Evolutionary conservation across 306 rosid species (phyloP), one percentile per base, ranked within the genome.

Genomic region (Cucurbita argyrosperma): DNA sequence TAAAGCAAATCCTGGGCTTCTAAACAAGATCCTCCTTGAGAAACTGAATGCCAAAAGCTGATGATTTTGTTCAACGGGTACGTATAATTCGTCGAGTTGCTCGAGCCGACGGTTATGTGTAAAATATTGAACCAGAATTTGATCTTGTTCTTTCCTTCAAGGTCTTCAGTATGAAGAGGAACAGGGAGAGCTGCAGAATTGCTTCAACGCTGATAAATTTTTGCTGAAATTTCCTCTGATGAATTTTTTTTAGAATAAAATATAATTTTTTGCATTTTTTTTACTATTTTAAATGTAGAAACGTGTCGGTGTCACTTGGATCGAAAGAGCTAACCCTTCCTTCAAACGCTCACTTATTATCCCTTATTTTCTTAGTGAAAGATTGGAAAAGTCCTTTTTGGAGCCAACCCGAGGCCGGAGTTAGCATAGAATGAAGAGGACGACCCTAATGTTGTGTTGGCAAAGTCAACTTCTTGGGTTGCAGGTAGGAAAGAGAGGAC

Each of bases 1-100:
- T 65, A 94, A 94, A 84, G 96, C 99, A 82, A 94, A 89, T 79
- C 97, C 99, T 0, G 88, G 88, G 76, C 80, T 94, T 55, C 81
- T 94, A 35, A 94, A 88, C 91, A 91, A 88, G 87, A 88, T 94
- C 72, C 97, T 94, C 55, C 64, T 86, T 73, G 91, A 89, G 79
- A 91, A 88, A 79, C 79, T 94, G 75, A 88, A 91, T 60, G 85
- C 91, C 57, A 60, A 84, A 82, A 89, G 87, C 85, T 94, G 86
- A 88, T 37, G 74, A 11, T 72, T 53, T 53, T 6, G 26, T 52
- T 37, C 35, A 18, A 58, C 39, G 18, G 49, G 59, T 69, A 69
- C 26, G 71, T 65, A 39, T 63, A 43, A 5, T 65, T 21, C 21
- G 12, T 49, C 4, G 47, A 9, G 8, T 51, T 49, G 60, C 46